Evolutionary conservation across 2,329 filamentous ascomycete species (phyloP), one percentile per base, ranked within the genome.

Genomic region (Cercospora berteroae): DNA sequence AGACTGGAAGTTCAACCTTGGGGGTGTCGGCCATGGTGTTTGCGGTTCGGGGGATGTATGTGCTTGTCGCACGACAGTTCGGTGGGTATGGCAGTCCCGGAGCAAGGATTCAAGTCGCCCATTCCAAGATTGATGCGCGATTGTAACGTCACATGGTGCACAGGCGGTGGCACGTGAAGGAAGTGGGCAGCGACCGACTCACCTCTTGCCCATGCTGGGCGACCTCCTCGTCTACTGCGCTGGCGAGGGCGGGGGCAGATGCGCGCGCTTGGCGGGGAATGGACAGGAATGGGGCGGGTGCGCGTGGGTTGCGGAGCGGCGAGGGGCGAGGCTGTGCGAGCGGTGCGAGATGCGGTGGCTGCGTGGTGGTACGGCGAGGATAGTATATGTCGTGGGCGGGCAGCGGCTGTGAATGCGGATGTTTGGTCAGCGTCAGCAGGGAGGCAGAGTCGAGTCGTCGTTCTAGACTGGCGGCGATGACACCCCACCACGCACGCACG

Each of bases 171-270:
- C 65, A 67, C 66, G 60, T 27, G 61, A 64, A 16, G 33, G 20
- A 62, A 39, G 13, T 36, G 61, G 60, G 69, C 66, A 55, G 64
- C 67, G 60, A 42, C 18, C 33, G 42, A 72, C 72, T 57, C 67
- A 75, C 74, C 74, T 75, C 67, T 75, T 75, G 68, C 74, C 74
- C 74, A 75, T 75, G 67, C 50, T 69, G 70, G 68, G 69, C 70
- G 65, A 68, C 25, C 52, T 27, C 44, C 7, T 50, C 44, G 44
- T 23, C 42, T 48, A 18, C 42, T 20, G 42, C 57, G 42, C 42
- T 18, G 42, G 42, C 18, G 42, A 50, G 39, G 48, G 56, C 48
- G 58, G 23, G 27, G 56, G 59, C 48, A n/a, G 64, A 62, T 52
- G 42, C 52, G 62, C 62, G 50, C 29, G 33, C 44, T 50, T 50